These are phyloP conservation scores for Aschersonia sp. DNA, from an alignment of 2,329 filamentous ascomycete genomes.

Conservation along the genomic window DNA sequence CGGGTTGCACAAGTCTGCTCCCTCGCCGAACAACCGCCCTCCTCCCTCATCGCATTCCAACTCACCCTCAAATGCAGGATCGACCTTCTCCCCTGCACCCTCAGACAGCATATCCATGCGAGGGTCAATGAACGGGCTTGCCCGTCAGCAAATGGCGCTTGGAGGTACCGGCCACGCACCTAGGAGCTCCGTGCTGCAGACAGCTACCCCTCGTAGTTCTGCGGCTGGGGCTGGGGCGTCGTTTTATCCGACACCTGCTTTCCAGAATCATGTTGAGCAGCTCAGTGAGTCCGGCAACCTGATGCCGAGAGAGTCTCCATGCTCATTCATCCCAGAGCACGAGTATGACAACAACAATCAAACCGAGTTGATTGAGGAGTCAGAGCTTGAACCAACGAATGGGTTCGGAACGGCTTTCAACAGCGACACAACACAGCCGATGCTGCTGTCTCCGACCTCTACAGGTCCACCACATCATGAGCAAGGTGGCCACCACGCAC, in stretches of 20 bases:
- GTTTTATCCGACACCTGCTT: conserved; percentile 69
- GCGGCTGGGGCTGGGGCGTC: conserved; percentile 25
- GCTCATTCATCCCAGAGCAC: conserved; percentile 65
- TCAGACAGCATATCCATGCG: conserved; percentile 34
- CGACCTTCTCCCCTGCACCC: conserved; percentile 27
- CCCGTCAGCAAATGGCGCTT: conserved; percentile 18
- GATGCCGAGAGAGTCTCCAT: conserved; percentile 43
- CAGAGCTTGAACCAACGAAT: conserved; percentile 54
- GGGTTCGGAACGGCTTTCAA: conserved; percentile 48
- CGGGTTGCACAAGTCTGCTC: conserved; percentile 39
- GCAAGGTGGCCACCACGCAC: conserved; percentile 17
- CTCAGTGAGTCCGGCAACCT: conserved; percentile 58
- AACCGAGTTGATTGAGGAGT: conserved; percentile 75
- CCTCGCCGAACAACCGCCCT: conserved; percentile 58
- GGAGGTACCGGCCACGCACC: conserved; percentile 9
- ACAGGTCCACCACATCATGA: conserved; percentile 23
- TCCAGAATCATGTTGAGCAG: conserved; percentile 90
- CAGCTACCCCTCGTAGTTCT: conserved; percentile 19
- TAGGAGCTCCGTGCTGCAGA: conserved; percentile 21
- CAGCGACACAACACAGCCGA: conserved; percentile 23
- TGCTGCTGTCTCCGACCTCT: conserved; percentile 25
- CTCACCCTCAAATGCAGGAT: conserved; percentile 35
- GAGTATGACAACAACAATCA: conserved; percentile 73
- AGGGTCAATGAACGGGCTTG: conserved; percentile 17
- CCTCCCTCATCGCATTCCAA: conserved; percentile 66